Conservation (phyloP, 2,329 filamentous ascomycete genomes). For the Aaosphaeria pasadenensis region DNA sequence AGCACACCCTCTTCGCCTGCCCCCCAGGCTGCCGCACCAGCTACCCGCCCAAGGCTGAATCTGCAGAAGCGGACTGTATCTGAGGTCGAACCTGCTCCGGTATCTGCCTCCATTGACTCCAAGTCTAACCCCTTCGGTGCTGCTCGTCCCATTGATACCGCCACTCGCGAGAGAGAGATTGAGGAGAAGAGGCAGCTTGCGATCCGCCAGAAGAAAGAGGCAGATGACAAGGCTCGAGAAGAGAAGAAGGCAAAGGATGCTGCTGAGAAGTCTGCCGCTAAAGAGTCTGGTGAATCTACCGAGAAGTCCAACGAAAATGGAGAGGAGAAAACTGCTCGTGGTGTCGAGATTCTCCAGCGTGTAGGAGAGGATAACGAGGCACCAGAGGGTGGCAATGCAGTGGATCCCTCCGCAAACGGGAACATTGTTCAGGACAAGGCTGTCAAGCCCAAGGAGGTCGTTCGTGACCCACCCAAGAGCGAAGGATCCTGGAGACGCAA, state of each 20-base stretch:
- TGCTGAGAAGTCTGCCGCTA: slow-evolving; percentile 59
- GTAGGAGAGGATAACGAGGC: slow-evolving; percentile 33
- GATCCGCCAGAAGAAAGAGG: slow-evolving; percentile 78
- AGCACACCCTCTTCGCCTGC: slow-evolving; percentile 75
- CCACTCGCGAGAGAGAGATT: slow-evolving; percentile 81
- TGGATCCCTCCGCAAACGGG: slow-evolving; percentile 49
- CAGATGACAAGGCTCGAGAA: slow-evolving; percentile 80
- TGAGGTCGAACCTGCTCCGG: slow-evolving; percentile 58
- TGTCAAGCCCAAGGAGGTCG: slow-evolving; percentile 55
- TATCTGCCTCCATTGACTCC: slow-evolving; percentile 53
- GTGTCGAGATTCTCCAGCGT: slow-evolving; percentile 56
- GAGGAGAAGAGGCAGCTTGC: slow-evolving; percentile 80
- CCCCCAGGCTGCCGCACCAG: slow-evolving; percentile 56
- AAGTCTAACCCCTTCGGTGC: slow-evolving; percentile 94
- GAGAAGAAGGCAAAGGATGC: slow-evolving; percentile 56
- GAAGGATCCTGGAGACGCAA: slow-evolving; percentile 40
- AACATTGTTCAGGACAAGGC: slow-evolving; percentile 52
- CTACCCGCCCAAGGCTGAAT: slow-evolving; percentile 76
- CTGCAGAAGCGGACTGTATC: slow-evolving; percentile 88
- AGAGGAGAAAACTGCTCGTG: slow-evolving; percentile 46
- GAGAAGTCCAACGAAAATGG: slow-evolving; percentile 25
- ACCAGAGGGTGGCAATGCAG: slow-evolving; percentile 39
- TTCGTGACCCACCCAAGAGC: slow-evolving; percentile 42
- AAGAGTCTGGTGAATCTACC: slow-evolving; percentile 44
- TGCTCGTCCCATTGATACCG: slow-evolving; percentile 90